phyloP scores from a whole-genome alignment of 1,284 basidiomycete species.

The Cutaneotrichosporon curvatum region DNA sequence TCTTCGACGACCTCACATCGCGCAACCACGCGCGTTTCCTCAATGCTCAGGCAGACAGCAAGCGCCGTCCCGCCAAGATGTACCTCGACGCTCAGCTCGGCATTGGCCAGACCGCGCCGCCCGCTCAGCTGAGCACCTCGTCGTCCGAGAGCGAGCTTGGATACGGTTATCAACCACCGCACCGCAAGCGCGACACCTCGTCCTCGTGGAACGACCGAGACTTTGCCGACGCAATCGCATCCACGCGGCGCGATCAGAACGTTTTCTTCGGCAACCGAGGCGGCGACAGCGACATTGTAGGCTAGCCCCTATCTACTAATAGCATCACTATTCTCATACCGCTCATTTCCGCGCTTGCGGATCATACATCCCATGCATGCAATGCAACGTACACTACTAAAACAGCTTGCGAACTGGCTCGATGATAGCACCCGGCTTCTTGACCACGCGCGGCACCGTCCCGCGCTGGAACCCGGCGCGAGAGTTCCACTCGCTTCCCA shows the following conservation, averaged over 20 bases:
- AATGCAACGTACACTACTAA: slow-evolving; percentile 24
- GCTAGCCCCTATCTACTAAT: no score
- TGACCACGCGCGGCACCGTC: slow-evolving; percentile 74
- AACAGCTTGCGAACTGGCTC: slow-evolving; percentile 61
- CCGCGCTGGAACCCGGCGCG: slow-evolving; percentile 75
- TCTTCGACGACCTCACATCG: slow-evolving; percentile 27
- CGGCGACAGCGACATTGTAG: no score
- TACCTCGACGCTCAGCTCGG: slow-evolving; percentile 29
- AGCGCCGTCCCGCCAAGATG: slow-evolving; percentile 10
- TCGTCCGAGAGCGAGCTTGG: no score
- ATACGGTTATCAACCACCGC: no score
- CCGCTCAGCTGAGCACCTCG: no score
- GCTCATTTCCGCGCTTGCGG: background rate
- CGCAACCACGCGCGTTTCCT: slow-evolving; percentile 25
- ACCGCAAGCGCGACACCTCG: no score
- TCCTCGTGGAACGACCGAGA: no score
- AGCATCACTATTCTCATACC: no score
- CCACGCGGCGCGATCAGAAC: no score
- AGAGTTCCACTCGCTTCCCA: slow-evolving; percentile 92
- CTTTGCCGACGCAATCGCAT: no score
- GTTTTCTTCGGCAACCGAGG: no score
- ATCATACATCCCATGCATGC: background rate
- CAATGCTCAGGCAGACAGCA: slow-evolving; percentile 25
- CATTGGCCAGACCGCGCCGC: no score
- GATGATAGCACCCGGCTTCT: slow-evolving; percentile 76